phyloP scores from a whole-genome alignment of 805 yeast species.

The Saccharomycopsis malanga region DNA sequence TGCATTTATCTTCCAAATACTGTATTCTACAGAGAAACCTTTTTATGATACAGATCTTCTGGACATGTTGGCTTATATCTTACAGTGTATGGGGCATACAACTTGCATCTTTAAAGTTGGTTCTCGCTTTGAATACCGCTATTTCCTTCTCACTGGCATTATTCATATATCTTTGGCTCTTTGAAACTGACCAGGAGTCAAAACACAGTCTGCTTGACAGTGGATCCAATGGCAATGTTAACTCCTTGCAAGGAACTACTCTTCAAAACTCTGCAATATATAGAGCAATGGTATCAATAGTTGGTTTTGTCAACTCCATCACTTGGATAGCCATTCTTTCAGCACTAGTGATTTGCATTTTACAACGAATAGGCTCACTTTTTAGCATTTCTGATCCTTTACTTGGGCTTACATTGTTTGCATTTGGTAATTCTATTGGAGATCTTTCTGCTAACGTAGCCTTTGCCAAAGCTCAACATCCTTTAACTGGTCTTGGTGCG shows the following conservation, averaged over 20 bases:
- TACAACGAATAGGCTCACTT: conserved; percentile 54
- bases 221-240: not conserved
- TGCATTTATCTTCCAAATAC: not conserved
- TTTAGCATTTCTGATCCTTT: conserved; percentile 66
- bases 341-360: conserved; percentile 45
- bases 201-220: not conserved
- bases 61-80: conserved; percentile 13
- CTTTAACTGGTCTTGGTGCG: conserved; percentile 88
- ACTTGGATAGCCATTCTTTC: conserved; percentile 50
- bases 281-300: not conserved
- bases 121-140: not conserved
- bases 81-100: not conserved
- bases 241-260: not conserved
- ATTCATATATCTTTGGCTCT: not conserved
- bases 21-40: conserved; percentile 3
- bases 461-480: conserved; percentile 71
- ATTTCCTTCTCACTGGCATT: not conserved
- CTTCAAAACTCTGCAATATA: not conserved
- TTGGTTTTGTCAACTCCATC: conserved; percentile 50
- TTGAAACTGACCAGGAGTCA: not conserved
- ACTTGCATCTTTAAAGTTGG: not conserved
- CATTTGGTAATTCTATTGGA: conserved; percentile 88
- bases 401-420: conserved; percentile 81
- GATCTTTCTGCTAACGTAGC: conserved; percentile 79
- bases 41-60: conserved; percentile 3